Base-by-base conservation (phyloP, 192 early-diverging fungal genomes). In the Entrophospora sp. region DNA sequence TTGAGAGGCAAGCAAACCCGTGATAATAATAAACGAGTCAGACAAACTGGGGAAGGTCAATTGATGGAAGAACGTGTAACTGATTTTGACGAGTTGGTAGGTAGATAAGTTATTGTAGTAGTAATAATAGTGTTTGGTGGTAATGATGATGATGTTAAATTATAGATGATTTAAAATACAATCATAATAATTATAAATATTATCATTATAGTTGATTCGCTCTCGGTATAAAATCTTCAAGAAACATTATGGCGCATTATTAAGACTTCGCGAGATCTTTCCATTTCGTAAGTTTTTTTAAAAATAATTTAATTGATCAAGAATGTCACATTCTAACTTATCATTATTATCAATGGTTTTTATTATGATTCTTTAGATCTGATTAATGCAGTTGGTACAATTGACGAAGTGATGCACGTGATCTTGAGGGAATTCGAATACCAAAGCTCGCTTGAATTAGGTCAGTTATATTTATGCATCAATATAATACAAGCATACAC, bases 241-340 rank as follows among this genome's bases (percentile, higher is more conserved):
- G 53, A 79, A 77, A 36, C 81, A 83, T 45, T 83, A 80, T 71
- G 77, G 79, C 0, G 76, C 79, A 9, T 59, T 83, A 1, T 43
- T 83, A 9, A 81, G 77, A 31, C 60, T 83, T 5, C 77, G 75
- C 53, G 81, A 83, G 43, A 78, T 83, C 14, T 83, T 83, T 32
- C 81, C 81, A 10, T 83, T 83, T 64, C 81, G 81, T 80, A 79
- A 78, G 81, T 69, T n/a, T n/a, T n/a, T n/a, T n/a, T n/a, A n/a
- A n/a, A n/a, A n/a, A n/a, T n/a, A n/a, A n/a, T n/a, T n/a, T n/a
- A n/a, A n/a, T n/a, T n/a, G n/a, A n/a, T n/a, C n/a, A n/a, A n/a
- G n/a, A n/a, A n/a, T n/a, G n/a, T n/a, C n/a, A n/a, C n/a, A n/a
- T n/a, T n/a, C n/a, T n/a, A n/a, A 14, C 6, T 38, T 28, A 55